Percentiles rank a stretch among this genome's conserved stretches.
Evolutionary conservation across 2,329 filamentous ascomycete species (phyloP).

Genomic region (Penicillium frequentans): DNA sequence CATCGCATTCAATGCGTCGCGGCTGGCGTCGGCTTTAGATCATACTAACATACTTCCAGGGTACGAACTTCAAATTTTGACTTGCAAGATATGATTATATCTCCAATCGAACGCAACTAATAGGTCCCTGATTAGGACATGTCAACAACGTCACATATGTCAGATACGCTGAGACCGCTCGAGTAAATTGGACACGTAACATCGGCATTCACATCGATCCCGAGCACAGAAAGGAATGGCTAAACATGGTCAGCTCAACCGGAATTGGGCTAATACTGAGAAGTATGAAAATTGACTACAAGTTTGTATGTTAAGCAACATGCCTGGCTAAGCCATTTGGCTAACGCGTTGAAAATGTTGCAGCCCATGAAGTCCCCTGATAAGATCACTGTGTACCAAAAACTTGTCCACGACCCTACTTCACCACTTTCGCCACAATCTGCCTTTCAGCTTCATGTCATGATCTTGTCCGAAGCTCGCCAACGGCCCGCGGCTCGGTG

Average conservation of each 20-base stretch:
- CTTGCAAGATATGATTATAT: too few species aligned
- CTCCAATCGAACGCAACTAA: neutral
- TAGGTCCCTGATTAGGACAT: slow-evolving; percentile 56
- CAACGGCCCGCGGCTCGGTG: slow-evolving; percentile 72
- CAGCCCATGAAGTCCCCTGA: slow-evolving; percentile 85
- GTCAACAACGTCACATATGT: slow-evolving; percentile 87
- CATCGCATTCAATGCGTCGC: neutral
- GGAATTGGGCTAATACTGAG: slow-evolving; percentile 73
- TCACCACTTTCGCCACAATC: slow-evolving; percentile 30
- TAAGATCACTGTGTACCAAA: slow-evolving; percentile 79
- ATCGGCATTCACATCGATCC: slow-evolving; percentile 65
- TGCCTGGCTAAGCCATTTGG: neutral
- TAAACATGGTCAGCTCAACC: slow-evolving; percentile 64
- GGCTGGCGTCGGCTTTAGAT: neutral
- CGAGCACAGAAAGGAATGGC: slow-evolving; percentile 63
- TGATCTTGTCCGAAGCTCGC: slow-evolving; percentile 73
- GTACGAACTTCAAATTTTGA: slow-evolving; percentile 19
- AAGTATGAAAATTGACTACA: slow-evolving; percentile 80
- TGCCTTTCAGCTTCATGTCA: slow-evolving; percentile 51
- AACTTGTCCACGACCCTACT: slow-evolving; percentile 59
- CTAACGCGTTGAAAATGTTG: neutral
- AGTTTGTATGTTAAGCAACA: slow-evolving; percentile 65
- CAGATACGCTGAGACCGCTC: slow-evolving; percentile 76
- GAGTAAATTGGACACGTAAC: slow-evolving; percentile 75
- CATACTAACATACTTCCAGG: slow-evolving; percentile 22